A percentile compares a stretch with the other conserved stretches of the same genome.
Evolutionary conservation across 768 basidiomycete species (phyloP).

Genomic region (Boletus rufocinnamomeus): DNA sequence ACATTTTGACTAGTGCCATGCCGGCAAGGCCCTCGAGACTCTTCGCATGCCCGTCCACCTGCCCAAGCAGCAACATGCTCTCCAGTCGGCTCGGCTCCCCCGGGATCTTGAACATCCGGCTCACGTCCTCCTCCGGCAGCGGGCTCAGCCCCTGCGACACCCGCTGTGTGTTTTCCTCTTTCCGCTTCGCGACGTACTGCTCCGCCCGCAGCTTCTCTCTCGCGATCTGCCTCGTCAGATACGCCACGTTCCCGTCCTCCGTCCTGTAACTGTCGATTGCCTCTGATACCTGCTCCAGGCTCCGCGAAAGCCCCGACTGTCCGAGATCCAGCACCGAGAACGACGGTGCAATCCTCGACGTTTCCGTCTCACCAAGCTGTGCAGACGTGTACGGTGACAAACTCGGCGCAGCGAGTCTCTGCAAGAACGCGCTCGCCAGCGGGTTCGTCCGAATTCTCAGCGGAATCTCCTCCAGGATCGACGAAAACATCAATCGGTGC

Average conservation of each 20-base stretch:
- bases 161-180: conserved; percentile 82
- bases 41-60: conserved; percentile 84
- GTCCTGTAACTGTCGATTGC: conserved; percentile 83
- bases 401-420: conserved; percentile 52
- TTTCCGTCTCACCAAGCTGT: conserved; percentile 40
- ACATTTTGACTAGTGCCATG: conserved; percentile 80
- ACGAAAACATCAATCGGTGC: conserved; percentile 81
- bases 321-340: conserved; percentile 74
- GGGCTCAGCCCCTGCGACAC: conserved; percentile 83
- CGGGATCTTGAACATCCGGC: conserved; percentile 84
- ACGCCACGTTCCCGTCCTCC: conserved; percentile 91
- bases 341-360: conserved; percentile 53
- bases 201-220: conserved; percentile 83
- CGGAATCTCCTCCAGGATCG: conserved; percentile 84
- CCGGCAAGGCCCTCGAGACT: conserved; percentile 66
- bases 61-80: conserved; percentile 81
- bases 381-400: conserved; percentile 39
- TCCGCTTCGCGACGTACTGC: conserved; percentile 76
- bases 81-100: conserved; percentile 87
- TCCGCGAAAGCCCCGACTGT: conserved; percentile 65
- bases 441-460: conserved; percentile 82
- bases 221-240: conserved; percentile 83
- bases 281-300: conserved; percentile 84
- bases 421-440: conserved; percentile 77
- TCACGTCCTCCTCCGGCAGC: conserved; percentile 84